Evolutionary conservation across 2,329 filamentous ascomycete species (phyloP).

Genomic region (Fusarium buharicum): DNA sequence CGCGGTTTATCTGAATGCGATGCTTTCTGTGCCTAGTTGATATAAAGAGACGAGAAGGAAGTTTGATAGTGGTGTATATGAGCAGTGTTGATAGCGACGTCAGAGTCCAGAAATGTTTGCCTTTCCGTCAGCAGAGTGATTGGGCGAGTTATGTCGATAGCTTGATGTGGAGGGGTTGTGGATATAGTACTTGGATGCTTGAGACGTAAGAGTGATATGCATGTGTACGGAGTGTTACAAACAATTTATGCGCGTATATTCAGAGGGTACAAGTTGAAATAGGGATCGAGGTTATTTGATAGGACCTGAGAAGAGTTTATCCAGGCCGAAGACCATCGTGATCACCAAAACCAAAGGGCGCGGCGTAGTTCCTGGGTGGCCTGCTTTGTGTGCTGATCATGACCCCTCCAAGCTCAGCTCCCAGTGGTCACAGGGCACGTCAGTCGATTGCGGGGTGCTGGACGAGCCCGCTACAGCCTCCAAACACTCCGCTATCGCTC

Average conservation of each 20-base stretch:
- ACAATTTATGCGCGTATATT: background rate
- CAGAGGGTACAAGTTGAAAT: conserved; percentile 2
- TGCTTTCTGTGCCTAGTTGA: background rate
- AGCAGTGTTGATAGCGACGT: conserved; percentile 18
- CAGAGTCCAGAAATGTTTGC: conserved; percentile 20
- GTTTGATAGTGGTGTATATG: background rate
- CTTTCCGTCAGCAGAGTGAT: conserved; percentile 7
- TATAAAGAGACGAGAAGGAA: background rate
- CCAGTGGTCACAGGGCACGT: conserved; percentile 37
- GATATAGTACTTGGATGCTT: background rate
- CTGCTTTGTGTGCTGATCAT: conserved; percentile 38
- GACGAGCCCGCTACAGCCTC: conserved; percentile 3
- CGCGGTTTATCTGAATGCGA: background rate
- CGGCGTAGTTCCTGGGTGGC: conserved; percentile 17
- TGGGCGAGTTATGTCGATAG: conserved; percentile 20
- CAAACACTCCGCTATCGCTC: conserved; percentile 20
- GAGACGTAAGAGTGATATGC: background rate
- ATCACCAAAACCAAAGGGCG: conserved; percentile 15
- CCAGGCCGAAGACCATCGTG: conserved; percentile 19
- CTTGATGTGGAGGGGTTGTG: conserved; percentile 29
- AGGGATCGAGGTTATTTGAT: background rate
- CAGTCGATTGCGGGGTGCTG: conserved; percentile 34
- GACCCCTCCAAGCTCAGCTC: conserved; percentile 2
- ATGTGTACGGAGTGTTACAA: background rate
- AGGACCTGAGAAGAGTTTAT: conserved; percentile 12